phyloP scores from a whole-genome alignment of 495 filamentous ascomycete species.

The Ramalina intermedia region DNA sequence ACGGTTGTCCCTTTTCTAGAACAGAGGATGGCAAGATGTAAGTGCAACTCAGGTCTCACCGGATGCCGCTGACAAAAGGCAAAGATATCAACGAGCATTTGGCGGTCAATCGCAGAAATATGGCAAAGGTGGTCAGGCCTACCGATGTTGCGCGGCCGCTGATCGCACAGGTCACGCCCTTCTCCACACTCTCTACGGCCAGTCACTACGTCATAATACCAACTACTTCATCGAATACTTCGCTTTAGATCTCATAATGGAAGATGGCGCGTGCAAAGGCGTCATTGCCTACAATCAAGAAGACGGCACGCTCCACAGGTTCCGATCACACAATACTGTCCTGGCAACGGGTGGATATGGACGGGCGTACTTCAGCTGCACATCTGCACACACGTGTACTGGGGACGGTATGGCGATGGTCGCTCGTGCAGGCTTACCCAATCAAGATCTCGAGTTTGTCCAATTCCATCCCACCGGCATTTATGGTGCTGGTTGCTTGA shows the following conservation, averaged over 20 bases:
- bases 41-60: slow-evolving; percentile 17
- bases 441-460: slow-evolving; percentile 98
- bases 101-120: slow-evolving; percentile 91
- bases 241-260: slow-evolving; percentile 89
- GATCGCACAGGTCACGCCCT: slow-evolving; percentile 94
- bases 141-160: slow-evolving; percentile 87
- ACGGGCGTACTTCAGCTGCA: slow-evolving; percentile 94
- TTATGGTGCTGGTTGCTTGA: slow-evolving; percentile 95
- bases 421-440: slow-evolving; percentile 88
- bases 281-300: slow-evolving; percentile 96
- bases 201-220: slow-evolving; percentile 91
- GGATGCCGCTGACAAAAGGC: slow-evolving; percentile 10
- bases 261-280: slow-evolving; percentile 88
- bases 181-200: slow-evolving; percentile 93
- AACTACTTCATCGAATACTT: slow-evolving; percentile 99
- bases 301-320: slow-evolving; percentile 90
- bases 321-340: slow-evolving; percentile 90
- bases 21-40: slow-evolving; percentile 91
- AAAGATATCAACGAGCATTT: slow-evolving; percentile 88
- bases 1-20: slow-evolving; percentile 94
- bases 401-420: slow-evolving; percentile 99
- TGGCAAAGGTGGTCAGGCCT: slow-evolving; percentile 93
- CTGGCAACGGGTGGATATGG: slow-evolving; percentile 94
- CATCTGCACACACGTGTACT: slow-evolving; percentile 93
- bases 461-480: slow-evolving; percentile 99